These are phyloP conservation scores for Pyracantha coccinea DNA, from an alignment of 331 rosid species.

Conservation along the genomic window DNA sequence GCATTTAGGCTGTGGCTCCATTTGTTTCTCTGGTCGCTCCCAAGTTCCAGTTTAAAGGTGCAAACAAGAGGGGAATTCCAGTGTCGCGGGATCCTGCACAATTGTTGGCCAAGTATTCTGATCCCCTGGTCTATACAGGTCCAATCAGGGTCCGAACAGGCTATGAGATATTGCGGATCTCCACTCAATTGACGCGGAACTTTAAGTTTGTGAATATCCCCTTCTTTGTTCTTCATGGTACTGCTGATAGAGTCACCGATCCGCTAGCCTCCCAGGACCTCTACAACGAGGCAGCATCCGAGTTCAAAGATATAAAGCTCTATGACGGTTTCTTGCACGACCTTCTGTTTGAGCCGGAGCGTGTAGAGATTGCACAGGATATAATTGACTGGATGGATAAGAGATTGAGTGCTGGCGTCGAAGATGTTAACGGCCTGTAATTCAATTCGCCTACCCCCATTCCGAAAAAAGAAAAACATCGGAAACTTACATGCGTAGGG, in stretches of 20 bases:
- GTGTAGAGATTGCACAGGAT: slow-evolving; percentile 70
- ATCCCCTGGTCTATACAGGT: slow-evolving; percentile 95
- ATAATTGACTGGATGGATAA: slow-evolving; percentile 87
- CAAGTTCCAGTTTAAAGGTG: slow-evolving; percentile 86
- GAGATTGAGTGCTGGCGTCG: slow-evolving; percentile 27
- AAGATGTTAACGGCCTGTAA: slow-evolving; percentile 19
- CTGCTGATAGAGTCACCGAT: slow-evolving; percentile 93
- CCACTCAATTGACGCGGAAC: slow-evolving; percentile 57
- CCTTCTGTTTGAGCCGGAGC: slow-evolving; percentile 91
- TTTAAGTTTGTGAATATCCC: slow-evolving; percentile 74
- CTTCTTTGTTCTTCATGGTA: slow-evolving; percentile 93
- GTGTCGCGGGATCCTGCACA: slow-evolving; percentile 97
- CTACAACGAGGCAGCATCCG: slow-evolving; percentile 64
- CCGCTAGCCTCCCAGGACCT: slow-evolving; percentile 86
- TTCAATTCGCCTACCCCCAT: not conserved
- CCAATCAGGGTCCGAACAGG: slow-evolving; percentile 98
- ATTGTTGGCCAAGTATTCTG: slow-evolving; percentile 78
- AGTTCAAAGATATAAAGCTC: slow-evolving; percentile 78
- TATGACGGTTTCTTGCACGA: slow-evolving; percentile 92
- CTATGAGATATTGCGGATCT: slow-evolving; percentile 79
- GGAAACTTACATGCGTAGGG: not conserved
- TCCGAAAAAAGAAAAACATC: not conserved
- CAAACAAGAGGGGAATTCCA: slow-evolving; percentile 96
- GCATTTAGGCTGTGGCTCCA: slow-evolving; percentile 84
- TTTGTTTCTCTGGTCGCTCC: slow-evolving; percentile 79